Conservation (phyloP, 2,329 filamentous ascomycete species). For the Phyllosticta citrichinensis region DNA sequence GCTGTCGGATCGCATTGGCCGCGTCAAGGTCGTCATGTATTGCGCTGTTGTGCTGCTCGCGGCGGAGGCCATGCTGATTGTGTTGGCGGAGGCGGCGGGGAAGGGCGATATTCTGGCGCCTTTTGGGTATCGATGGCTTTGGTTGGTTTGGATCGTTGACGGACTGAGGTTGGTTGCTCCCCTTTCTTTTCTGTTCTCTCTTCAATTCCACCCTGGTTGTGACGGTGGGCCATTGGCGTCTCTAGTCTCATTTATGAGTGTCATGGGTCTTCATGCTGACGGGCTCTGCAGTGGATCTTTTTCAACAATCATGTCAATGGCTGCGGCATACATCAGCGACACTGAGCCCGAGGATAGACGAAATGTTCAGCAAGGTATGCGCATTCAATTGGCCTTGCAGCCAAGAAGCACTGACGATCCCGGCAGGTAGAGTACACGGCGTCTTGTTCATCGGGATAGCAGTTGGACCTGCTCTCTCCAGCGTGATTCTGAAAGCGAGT, state of each 20-base stretch:
- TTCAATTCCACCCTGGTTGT: not conserved
- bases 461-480: conserved; percentile 11
- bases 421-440: conserved; percentile 10
- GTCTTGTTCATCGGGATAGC: conserved; percentile 14
- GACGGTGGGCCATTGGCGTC: not conserved
- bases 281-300: conserved; percentile 9
- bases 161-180: conserved; percentile 9
- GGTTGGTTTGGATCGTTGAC: conserved; percentile 9
- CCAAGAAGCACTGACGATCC: not conserved
- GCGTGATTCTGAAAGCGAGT: not conserved
- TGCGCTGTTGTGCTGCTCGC: conserved; percentile 3
- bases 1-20: conserved; percentile 12
- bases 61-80: conserved; percentile 8
- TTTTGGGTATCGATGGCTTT: conserved; percentile 10
- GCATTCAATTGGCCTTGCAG: not conserved
- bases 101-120: not conserved
- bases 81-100: conserved; percentile 1
- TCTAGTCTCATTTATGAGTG: not conserved
- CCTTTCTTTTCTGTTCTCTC: not conserved
- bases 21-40: conserved; percentile 9
- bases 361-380: conserved; percentile 10
- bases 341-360: conserved; percentile 9
- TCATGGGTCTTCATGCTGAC: not conserved
- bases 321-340: conserved; percentile 13
- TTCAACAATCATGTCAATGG: conserved; percentile 12